Evolutionary conservation across 192 early-diverging fungal genomes (phyloP), one percentile per base, ranked within the genome.

Genomic region (Dispira parvispora): DNA sequence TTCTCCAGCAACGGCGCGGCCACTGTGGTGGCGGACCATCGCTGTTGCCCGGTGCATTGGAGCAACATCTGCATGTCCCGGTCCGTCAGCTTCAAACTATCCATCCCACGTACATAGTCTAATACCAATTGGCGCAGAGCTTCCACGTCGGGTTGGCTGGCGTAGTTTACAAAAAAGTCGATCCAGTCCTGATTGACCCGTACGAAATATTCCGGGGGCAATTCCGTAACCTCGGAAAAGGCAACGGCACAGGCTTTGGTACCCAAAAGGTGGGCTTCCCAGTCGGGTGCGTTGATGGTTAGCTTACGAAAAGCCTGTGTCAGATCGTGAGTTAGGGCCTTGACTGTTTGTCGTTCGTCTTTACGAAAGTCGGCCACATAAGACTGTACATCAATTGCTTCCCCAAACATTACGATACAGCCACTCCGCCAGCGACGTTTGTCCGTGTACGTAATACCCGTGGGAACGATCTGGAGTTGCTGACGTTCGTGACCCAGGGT

Each of bases 221-320:
- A 43, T 3, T 47, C 63, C 38, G 61, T 63, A 25, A 69, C 62
- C 25, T 63, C 71, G 28, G 72, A 67, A 54, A 79, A 79, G 21
- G 74, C 52, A 18, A 79, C 64, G 11, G 38, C 42, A 27, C 75
- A 64, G 44, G 73, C 65, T 63, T 75, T 68, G 26, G 73, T 63
- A 27, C 71, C 73, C 14, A 68, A 68, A 61, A 73, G 61, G 45
- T 58, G 65, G 47, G 47, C 65, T 13, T 75, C 61, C 78, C 78
- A 79, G 64, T 78, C 67, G 28, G 63, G 67, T 14, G 78, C 78
- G 65, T 79, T 79, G 44, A 79, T 69, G n/a, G 75, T 69, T 58
- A 79, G 53, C 45, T 66, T 65, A 45, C 68, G 60, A 12, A 73
- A 73, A 25, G 76, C 73, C 18, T 13, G 11, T 47, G 71, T 64